Evolutionary conservation across 495 filamentous ascomycete species (phyloP).

Genomic region (Hyphodiscus hymeniophilus): DNA sequence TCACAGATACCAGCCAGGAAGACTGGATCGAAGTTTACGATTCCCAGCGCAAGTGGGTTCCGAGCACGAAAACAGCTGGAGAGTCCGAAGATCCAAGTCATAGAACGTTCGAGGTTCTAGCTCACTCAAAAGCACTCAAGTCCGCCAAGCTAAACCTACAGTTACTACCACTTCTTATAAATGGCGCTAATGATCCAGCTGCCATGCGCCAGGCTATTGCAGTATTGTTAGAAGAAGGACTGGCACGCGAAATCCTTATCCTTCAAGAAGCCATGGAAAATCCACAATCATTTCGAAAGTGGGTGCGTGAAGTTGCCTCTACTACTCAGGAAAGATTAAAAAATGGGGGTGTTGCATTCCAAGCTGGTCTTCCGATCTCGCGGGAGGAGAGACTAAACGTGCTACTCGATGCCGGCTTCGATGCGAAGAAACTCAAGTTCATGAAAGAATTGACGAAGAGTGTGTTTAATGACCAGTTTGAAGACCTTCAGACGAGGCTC

Average conservation of each 20-base stretch:
- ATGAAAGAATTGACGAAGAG: slow-evolving; percentile 36
- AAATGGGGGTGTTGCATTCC: slow-evolving; percentile 29
- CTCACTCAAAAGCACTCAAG: slow-evolving; percentile 50
- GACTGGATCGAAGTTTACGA: slow-evolving; percentile 70
- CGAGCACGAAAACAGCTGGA: slow-evolving; percentile 30
- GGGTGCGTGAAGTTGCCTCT: slow-evolving; percentile 38
- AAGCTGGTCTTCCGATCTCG: slow-evolving; percentile 44
- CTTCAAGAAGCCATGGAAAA: slow-evolving; percentile 49
- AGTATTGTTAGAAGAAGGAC: slow-evolving; percentile 46
- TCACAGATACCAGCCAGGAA: slow-evolving; percentile 24
- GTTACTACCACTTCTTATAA: slow-evolving; percentile 66
- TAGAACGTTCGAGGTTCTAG: slow-evolving; percentile 66
- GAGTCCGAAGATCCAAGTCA: slow-evolving; percentile 32
- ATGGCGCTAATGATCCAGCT: slow-evolving; percentile 44
- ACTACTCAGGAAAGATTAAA: slow-evolving; percentile 14
- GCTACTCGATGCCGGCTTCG: slow-evolving; percentile 57
- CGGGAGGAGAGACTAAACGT: slow-evolving; percentile 39
- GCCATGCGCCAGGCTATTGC: slow-evolving; percentile 48
- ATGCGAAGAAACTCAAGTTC: slow-evolving; percentile 47
- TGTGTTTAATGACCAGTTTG: slow-evolving; percentile 44
- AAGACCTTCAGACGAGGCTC: slow-evolving; percentile 47
- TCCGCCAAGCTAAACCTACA: slow-evolving; percentile 67
- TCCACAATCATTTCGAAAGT: slow-evolving; percentile 42
- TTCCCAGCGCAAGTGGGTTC: slow-evolving; percentile 74
- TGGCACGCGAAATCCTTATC: slow-evolving; percentile 50